phyloP scores from a whole-genome alignment of 257 asterid genomes.

The Lycium ferocissimum region DNA sequence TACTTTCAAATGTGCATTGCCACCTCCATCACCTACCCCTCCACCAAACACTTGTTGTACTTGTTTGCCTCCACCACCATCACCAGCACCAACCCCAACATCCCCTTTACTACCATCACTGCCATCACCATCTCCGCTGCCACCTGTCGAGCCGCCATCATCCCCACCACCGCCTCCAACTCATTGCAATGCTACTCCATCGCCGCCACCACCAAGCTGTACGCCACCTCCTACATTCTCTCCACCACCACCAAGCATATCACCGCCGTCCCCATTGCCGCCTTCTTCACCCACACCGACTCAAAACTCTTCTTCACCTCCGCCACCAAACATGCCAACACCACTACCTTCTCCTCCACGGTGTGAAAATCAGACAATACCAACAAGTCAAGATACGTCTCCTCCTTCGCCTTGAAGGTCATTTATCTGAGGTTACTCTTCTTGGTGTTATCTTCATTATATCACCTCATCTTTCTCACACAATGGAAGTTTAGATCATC shows the following conservation, averaged over 20 bases:
- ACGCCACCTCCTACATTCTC: slow-evolving; percentile 26
- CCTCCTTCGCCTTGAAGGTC: slow-evolving; percentile 21
- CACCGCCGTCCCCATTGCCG: slow-evolving; percentile 22
- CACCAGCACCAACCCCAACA: slow-evolving; percentile 35
- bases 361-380: slow-evolving; percentile 24
- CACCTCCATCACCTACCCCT: slow-evolving; percentile 25
- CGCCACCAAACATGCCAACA: slow-evolving; percentile 9
- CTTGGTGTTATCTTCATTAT: slow-evolving; percentile 11
- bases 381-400: slow-evolving; percentile 24
- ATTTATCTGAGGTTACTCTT: background rate
- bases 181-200: slow-evolving; percentile 24
- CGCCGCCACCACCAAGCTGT: slow-evolving; percentile 29
- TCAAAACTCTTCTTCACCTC: slow-evolving; percentile 26
- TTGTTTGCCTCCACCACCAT: slow-evolving; percentile 15
- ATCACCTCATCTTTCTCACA: slow-evolving; percentile 16
- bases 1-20: slow-evolving; percentile 44
- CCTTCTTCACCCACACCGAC: slow-evolving; percentile 37
- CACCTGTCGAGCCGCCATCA: background rate
- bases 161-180: slow-evolving; percentile 29
- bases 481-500: background rate
- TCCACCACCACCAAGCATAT: background rate
- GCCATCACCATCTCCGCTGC: background rate
- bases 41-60: slow-evolving; percentile 20
- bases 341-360: slow-evolving; percentile 27
- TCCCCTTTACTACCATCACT: background rate